Evolutionary conservation across 2,329 filamentous ascomycete species (phyloP).

Genomic region (Knoxdaviesia proteae): DNA sequence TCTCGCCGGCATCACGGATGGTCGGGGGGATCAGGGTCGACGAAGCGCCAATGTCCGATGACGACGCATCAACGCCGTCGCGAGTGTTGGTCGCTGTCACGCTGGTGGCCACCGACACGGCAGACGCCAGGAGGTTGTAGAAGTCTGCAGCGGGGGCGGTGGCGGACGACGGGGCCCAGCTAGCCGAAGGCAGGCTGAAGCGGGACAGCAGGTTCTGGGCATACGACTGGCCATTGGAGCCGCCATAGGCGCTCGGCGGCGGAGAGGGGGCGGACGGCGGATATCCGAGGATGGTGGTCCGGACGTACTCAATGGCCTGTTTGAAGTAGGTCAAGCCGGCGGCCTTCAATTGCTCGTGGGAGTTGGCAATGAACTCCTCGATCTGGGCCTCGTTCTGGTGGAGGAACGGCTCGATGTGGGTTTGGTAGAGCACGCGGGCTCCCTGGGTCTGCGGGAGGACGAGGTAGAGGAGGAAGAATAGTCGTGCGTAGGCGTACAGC

Average conservation of each 20-base stretch:
- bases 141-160: constrained; percentile 37
- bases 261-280: constrained; percentile 29
- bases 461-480: constrained; percentile 76
- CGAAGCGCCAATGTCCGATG: constrained; percentile 14
- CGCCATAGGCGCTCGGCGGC: constrained; percentile 17
- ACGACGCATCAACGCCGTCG: constrained; percentile 1
- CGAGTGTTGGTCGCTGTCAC: constrained; percentile 13
- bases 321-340: constrained; percentile 61
- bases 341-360: constrained; percentile 57
- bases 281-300: constrained; percentile 60
- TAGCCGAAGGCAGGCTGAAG: constrained; percentile 60
- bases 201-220: constrained; percentile 66
- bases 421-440: constrained; percentile 66
- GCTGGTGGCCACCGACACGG: constrained; percentile 41
- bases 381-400: constrained; percentile 71
- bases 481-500: constrained; percentile 81
- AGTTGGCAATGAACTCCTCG: constrained; percentile 67
- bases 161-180: constrained; percentile 11
- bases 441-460: constrained; percentile 96
- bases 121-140: constrained; percentile 56
- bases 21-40: constrained; percentile 50
- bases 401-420: constrained; percentile 74
- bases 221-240: constrained; percentile 35
- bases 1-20: constrained; percentile 40
- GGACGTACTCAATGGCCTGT: constrained; percentile 47